A percentile compares a stretch with the other conserved stretches of the same genome.
Evolutionary conservation across 1,284 basidiomycete genomes (phyloP).

Genomic region (Cryptococcus sp.): DNA sequence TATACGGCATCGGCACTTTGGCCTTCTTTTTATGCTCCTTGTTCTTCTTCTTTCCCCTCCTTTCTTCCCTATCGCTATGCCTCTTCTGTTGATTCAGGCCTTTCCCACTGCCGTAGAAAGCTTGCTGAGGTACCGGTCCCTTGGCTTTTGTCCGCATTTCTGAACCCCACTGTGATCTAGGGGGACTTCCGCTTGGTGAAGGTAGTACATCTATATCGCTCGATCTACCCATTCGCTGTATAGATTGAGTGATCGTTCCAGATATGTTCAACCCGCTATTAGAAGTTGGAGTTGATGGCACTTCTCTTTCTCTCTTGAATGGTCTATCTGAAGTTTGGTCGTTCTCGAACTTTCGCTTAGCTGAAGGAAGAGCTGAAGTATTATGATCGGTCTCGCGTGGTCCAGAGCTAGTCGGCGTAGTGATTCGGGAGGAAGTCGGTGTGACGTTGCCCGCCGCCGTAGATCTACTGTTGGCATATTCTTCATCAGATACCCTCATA

Average conservation of each 20-base stretch:
- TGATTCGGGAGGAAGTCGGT: neutral
- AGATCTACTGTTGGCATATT: neutral
- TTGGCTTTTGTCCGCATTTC: neutral
- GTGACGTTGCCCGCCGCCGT: neutral
- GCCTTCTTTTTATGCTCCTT: neutral
- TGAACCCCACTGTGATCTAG: neutral
- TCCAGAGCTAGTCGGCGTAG: neutral
- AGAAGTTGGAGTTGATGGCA: neutral
- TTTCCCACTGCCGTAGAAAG: neutral
- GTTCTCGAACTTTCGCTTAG: neutral
- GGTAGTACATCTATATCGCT: neutral
- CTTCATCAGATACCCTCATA: constrained; percentile 51
- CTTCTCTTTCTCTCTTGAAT: constrained; percentile 1
- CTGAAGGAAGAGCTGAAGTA: neutral
- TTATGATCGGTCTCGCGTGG: neutral
- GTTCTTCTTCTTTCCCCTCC: neutral
- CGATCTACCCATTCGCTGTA: too few species aligned
- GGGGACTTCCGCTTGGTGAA: neutral
- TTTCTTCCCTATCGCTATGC: neutral
- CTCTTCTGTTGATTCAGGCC: neutral
- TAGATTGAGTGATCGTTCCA: too few species aligned
- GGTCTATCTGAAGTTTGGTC: constrained; percentile 1
- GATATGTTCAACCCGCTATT: too few species aligned
- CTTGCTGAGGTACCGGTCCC: neutral
- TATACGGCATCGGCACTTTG: neutral